These are phyloP conservation scores for Thelonectria olida DNA, from an alignment of 2,329 filamentous ascomycete species.

Conservation along the genomic window DNA sequence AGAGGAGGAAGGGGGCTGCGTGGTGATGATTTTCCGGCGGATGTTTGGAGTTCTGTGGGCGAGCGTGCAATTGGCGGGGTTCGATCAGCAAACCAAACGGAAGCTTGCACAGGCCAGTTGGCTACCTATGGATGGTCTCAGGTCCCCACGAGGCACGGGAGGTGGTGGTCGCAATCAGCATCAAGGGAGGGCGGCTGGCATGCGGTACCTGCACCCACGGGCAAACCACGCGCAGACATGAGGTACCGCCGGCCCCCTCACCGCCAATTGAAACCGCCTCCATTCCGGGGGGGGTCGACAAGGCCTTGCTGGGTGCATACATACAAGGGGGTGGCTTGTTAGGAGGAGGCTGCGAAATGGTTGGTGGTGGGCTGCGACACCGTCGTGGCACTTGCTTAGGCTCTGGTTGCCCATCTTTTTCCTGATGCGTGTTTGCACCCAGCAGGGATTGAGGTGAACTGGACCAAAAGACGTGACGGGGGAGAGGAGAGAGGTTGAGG, in stretches of 20 bases:
- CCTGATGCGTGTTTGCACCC: neutral
- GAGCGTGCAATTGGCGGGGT: slow-evolving; percentile 40
- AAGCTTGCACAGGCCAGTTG: neutral
- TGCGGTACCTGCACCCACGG: slow-evolving; percentile 17
- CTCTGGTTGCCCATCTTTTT: slow-evolving; percentile 1
- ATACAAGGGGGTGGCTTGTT: slow-evolving; percentile 36
- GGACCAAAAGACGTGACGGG: no score
- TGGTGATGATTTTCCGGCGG: slow-evolving; percentile 48
- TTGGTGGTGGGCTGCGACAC: neutral
- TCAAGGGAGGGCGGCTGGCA: neutral
- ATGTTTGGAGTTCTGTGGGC: slow-evolving; percentile 44
- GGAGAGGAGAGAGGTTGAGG: no score
- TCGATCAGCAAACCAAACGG: slow-evolving; percentile 32
- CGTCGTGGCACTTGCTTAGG: slow-evolving; percentile 24
- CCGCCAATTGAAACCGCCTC: slow-evolving; percentile 41
- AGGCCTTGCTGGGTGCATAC: no score
- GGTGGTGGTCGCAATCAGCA: slow-evolving; percentile 2
- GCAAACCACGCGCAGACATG: slow-evolving; percentile 7
- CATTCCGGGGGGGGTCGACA: slow-evolving; percentile 28
- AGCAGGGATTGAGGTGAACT: slow-evolving; percentile 11
- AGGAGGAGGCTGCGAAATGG: neutral
- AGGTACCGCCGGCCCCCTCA: slow-evolving; percentile 36
- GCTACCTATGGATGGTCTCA: neutral
- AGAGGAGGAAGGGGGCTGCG: slow-evolving; percentile 40
- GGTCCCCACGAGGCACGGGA: slow-evolving; percentile 1